Conservation (phyloP, 257 asterid genomes). For the Salvia miltiorrhiza region DNA sequence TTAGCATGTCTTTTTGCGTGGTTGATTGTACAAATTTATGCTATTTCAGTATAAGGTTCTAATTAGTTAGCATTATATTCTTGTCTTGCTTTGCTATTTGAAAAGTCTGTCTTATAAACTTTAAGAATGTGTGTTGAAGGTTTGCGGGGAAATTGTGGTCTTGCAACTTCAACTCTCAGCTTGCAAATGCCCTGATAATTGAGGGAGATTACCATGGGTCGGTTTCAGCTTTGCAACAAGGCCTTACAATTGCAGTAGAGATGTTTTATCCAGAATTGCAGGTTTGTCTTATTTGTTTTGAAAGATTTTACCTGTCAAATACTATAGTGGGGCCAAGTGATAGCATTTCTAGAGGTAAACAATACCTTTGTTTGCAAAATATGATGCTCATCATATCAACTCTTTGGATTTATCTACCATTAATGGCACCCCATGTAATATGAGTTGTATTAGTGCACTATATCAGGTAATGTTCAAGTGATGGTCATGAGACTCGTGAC, state of each 20-base stretch:
- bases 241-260: conserved; percentile 65
- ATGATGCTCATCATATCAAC: neutral
- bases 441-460: neutral
- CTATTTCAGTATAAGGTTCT: neutral
- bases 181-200: conserved; percentile 84
- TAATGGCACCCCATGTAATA: neutral
- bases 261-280: conserved; percentile 96
- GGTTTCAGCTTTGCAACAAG: conserved; percentile 64
- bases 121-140: conserved; percentile 40
- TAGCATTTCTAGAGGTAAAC: neutral
- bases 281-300: conserved; percentile 44
- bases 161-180: conserved; percentile 95
- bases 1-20: conserved; percentile 4
- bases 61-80: conserved; percentile 12
- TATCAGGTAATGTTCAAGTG: neutral
- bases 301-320: conserved; percentile 16
- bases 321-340: conserved; percentile 5
- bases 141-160: conserved; percentile 86
- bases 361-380: conserved; percentile 8
- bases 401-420: neutral
- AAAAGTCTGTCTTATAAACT: conserved; percentile 17
- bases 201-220: conserved; percentile 90
- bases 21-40: neutral
- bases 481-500: neutral
- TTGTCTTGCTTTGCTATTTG: conserved; percentile 13